Conservation (phyloP, 306 rosid genomes). For the apple (Malus domestica) region DNA sequence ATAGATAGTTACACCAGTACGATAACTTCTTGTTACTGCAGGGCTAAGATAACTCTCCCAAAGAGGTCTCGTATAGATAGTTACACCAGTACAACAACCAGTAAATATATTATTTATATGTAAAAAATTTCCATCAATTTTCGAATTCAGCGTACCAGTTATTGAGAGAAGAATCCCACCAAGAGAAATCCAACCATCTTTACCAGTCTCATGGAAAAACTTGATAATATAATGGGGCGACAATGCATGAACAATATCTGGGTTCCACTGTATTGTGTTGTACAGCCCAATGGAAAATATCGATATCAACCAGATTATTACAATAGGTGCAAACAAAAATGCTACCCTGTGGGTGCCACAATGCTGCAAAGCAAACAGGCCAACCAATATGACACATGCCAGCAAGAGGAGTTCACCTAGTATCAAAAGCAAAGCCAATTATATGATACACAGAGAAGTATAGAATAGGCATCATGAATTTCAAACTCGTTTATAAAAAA, state of each 20-base stretch:
- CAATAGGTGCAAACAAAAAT: slow-evolving; percentile 70
- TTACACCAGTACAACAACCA: slow-evolving; percentile 12
- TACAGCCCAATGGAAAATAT: slow-evolving; percentile 70
- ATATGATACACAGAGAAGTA: not conserved
- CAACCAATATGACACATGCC: slow-evolving; percentile 78
- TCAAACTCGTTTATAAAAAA: not conserved
- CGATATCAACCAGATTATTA: slow-evolving; percentile 64
- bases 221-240: slow-evolving; percentile 67
- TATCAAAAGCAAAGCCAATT: slow-evolving; percentile 3
- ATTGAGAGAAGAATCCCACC: slow-evolving; percentile 79
- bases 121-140: not conserved
- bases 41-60: slow-evolving; percentile 3
- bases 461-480: not conserved
- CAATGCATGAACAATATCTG: slow-evolving; percentile 46
- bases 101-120: slow-evolving; percentile 1
- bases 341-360: slow-evolving; percentile 81
- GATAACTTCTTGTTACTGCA: not conserved
- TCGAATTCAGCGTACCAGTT: slow-evolving; percentile 57
- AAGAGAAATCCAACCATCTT: slow-evolving; percentile 83
- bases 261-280: slow-evolving; percentile 69
- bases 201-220: slow-evolving; percentile 60
- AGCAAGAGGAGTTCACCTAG: slow-evolving; percentile 63
- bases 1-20: no score
- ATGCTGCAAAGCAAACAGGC: slow-evolving; percentile 86
- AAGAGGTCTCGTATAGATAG: slow-evolving; percentile 12